Conservation (phyloP, 1,284 basidiomycete species). For the Athelia psychrophila region DNA sequence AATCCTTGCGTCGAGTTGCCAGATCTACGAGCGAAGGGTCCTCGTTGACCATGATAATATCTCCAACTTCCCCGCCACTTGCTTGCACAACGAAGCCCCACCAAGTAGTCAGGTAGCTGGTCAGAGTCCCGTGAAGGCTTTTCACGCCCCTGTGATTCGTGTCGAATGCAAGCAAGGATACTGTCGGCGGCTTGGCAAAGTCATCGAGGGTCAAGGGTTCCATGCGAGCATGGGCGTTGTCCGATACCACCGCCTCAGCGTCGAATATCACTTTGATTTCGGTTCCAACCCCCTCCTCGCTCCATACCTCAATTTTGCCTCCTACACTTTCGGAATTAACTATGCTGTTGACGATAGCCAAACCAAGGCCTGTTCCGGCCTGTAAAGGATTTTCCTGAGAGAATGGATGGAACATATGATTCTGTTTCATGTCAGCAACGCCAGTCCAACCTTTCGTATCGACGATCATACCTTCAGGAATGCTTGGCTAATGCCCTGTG, state of each 20-base stretch:
- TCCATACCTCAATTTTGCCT: conserved; percentile 88
- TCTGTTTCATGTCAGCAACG: conserved; percentile 40
- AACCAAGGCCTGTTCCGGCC: conserved; percentile 92
- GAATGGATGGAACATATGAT: conserved; percentile 96
- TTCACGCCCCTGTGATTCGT: conserved; percentile 63
- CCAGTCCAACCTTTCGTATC: not conserved
- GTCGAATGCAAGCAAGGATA: conserved; percentile 79
- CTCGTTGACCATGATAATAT: conserved; percentile 86
- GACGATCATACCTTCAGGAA: conserved; percentile 67
- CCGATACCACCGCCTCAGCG: conserved; percentile 59
- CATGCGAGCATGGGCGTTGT: conserved; percentile 36
- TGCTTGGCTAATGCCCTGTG: conserved; percentile 79
- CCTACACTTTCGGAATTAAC: conserved; percentile 83
- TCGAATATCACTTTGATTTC: conserved; percentile 89
- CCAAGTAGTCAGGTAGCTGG: conserved; percentile 68
- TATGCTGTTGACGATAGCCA: conserved; percentile 95
- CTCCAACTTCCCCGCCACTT: conserved; percentile 47
- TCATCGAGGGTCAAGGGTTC: conserved; percentile 49
- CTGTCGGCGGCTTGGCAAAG: conserved; percentile 42
- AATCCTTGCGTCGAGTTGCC: conserved; percentile 57
- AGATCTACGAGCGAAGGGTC: conserved; percentile 57
- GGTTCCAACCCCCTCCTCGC: conserved; percentile 87
- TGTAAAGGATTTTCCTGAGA: conserved; percentile 92
- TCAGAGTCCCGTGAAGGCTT: conserved; percentile 63
- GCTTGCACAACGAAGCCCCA: conserved; percentile 71